Conservation (phyloP, 495 filamentous ascomycete genomes). For the Thermothielavioides terrestris region DNA sequence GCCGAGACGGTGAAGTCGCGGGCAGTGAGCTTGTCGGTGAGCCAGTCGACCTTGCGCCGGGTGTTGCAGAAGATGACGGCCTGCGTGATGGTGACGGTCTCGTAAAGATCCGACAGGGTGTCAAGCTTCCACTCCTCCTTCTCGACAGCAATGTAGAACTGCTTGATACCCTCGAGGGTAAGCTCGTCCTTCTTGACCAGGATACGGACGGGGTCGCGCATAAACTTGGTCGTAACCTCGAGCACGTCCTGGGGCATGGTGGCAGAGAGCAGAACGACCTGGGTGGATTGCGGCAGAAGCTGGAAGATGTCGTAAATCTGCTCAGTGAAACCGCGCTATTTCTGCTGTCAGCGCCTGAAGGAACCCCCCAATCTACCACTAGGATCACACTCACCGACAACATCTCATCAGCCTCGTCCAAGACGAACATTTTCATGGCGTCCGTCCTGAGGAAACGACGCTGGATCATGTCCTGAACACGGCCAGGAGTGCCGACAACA, state of each 20-base stretch:
- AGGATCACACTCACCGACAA: constrained; percentile 58
- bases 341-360: constrained; percentile 9
- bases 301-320: constrained; percentile 99
- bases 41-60: constrained; percentile 97
- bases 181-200: constrained; percentile 99
- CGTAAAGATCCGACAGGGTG: constrained; percentile 98
- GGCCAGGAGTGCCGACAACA: constrained; percentile 89
- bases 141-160: constrained; percentile 99
- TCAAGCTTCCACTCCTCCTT: constrained; percentile 99
- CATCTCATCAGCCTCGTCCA: constrained; percentile 92
- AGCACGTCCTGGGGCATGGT: constrained; percentile 97
- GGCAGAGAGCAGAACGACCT: constrained; percentile 95
- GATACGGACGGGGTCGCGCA: constrained; percentile 97
- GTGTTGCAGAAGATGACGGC: constrained; percentile 99
- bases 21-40: constrained; percentile 97
- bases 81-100: constrained; percentile 97
- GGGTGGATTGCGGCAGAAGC: constrained; percentile 88
- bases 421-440: constrained; percentile 97
- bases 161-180: constrained; percentile 95
- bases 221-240: constrained; percentile 99
- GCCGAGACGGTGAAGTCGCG: constrained; percentile 96
- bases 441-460: constrained; percentile 88
- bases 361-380: not conserved
- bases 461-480: constrained; percentile 98
- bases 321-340: constrained; percentile 89